Evolutionary conservation across 768 basidiomycete genomes (phyloP).

Genomic region (Cytidiella melzeri): DNA sequence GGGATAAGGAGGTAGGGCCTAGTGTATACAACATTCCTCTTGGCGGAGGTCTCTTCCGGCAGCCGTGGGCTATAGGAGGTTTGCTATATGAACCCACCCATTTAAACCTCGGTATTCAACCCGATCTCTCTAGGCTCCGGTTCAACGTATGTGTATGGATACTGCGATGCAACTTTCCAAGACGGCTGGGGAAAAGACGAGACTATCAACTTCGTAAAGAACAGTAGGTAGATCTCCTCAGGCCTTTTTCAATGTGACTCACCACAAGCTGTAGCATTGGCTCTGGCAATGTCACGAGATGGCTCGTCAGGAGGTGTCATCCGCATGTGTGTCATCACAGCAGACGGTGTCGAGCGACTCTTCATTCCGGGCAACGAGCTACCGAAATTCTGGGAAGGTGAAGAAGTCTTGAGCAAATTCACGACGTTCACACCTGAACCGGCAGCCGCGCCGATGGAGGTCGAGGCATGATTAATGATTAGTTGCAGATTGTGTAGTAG

Average conservation of each 20-base stretch:
- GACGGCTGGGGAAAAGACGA: slow-evolving; percentile 89
- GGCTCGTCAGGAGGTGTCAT: slow-evolving; percentile 97
- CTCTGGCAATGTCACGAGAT: slow-evolving; percentile 96
- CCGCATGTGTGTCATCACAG: slow-evolving; percentile 94
- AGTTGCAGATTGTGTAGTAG: too few relatives aligned
- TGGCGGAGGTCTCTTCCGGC: slow-evolving; percentile 93
- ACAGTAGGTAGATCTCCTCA: slow-evolving; percentile 55
- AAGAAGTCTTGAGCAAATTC: slow-evolving; percentile 52
- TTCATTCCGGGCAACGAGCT: slow-evolving; percentile 90
- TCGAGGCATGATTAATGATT: slow-evolving; percentile 26
- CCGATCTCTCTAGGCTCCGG: slow-evolving; percentile 61
- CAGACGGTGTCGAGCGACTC: slow-evolving; percentile 84
- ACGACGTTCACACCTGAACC: slow-evolving; percentile 13
- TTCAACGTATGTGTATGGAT: slow-evolving; percentile 97
- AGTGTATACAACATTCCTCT: slow-evolving; percentile 96
- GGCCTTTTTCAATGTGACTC: background rate
- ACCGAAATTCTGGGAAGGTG: slow-evolving; percentile 87
- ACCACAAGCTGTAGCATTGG: slow-evolving; percentile 51
- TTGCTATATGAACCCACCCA: slow-evolving; percentile 19
- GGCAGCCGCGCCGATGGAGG: slow-evolving; percentile 37
- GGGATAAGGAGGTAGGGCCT: slow-evolving; percentile 88
- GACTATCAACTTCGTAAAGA: slow-evolving; percentile 91
- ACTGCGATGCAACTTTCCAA: slow-evolving; percentile 96
- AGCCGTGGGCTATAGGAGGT: slow-evolving; percentile 99
- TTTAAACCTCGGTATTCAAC: background rate